Base-by-base conservation (phyloP, 495 filamentous ascomycete species). In the Penicillium paxilli region DNA sequence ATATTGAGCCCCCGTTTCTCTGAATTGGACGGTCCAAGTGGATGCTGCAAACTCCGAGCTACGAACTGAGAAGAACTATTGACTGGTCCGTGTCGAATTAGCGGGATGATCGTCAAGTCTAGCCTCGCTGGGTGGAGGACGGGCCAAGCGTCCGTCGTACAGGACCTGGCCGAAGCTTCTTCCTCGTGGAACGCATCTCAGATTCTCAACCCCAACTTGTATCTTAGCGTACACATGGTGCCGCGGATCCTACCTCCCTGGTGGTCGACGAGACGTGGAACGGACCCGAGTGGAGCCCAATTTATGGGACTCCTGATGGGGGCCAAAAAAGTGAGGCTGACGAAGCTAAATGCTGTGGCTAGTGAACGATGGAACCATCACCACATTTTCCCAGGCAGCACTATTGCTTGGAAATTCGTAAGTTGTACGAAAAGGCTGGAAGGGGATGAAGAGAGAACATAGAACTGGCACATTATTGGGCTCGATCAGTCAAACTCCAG, bases 51-150 rank as follows among this genome's bases (percentile, higher is more conserved):
- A 20, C 35, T 16, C 35, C 35, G 19, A 20, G 19, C 35, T 16
- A 40, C 9, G 35, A 38, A 14, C 19, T 38, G 35, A 46, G 51
- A 20, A 24, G 30, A 53, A 62, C 52, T 64, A 59, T 59, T 55
- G 54, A 49, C 44, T 57, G 58, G 52, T 52, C 52, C 52, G 48
- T 55, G 57, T 23, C 50, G 49, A 59, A 63, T 65, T 53, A 49
- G 33, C 59, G 17, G 33, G n/a, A 33, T 40, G 63, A 65, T 65
- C 59, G 21, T 25, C 44, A 14, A 49, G 7, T 12, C 41, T 48
- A 51, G 51, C 44, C 44, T 38, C 24, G 32, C 24, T 30, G 50
- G 3, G 49, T 28, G 44, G 33, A 28, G 26, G 38, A 55, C 44
- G 23, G 42, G 42, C 35, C 53, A 54, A 44, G 48, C 17, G 44